phyloP scores from a whole-genome alignment of 1,284 basidiomycete genomes.

The Trametes versicolor region DNA sequence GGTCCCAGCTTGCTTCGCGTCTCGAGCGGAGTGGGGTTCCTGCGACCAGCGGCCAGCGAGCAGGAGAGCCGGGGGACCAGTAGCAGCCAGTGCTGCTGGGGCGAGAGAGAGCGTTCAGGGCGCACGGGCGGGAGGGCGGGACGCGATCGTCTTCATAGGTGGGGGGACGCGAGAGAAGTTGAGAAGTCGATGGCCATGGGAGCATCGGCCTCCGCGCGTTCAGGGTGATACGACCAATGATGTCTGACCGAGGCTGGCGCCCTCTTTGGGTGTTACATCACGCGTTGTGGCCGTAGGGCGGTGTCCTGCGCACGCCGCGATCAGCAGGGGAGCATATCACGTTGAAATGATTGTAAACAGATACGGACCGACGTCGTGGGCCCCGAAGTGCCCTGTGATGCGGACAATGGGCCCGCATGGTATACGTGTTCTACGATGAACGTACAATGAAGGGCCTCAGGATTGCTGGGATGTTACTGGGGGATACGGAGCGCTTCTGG shows the following conservation, averaged over 20 bases:
- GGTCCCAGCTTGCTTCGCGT: slow-evolving; percentile 11
- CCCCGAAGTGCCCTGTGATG: not conserved
- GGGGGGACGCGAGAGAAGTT: slow-evolving; percentile 19
- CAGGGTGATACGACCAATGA: slow-evolving; percentile 21
- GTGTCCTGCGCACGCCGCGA: slow-evolving; percentile 16
- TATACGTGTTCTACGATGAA: not conserved
- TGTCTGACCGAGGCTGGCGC: slow-evolving; percentile 13
- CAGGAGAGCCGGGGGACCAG: slow-evolving; percentile 19
- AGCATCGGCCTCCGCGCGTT: not conserved
- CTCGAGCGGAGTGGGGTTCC: slow-evolving; percentile 9
- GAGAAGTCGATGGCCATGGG: slow-evolving; percentile 15
- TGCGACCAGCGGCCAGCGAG: slow-evolving; percentile 14
- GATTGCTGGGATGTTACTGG: not conserved
- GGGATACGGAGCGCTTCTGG: not conserved
- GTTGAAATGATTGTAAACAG: not conserved
- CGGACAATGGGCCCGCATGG: not conserved
- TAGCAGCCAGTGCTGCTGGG: slow-evolving; percentile 33
- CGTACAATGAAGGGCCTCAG: not conserved
- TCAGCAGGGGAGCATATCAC: slow-evolving; percentile 21
- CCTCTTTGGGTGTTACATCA: slow-evolving; percentile 19
- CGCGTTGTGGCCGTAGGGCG: slow-evolving; percentile 15
- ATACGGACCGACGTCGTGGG: not conserved
- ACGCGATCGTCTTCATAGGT: slow-evolving; percentile 25
- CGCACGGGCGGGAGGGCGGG: not conserved
- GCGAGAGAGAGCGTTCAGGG: slow-evolving; percentile 15